Base-by-base conservation (phyloP, 306 rosid genomes). In the Argentina anserina region DNA sequence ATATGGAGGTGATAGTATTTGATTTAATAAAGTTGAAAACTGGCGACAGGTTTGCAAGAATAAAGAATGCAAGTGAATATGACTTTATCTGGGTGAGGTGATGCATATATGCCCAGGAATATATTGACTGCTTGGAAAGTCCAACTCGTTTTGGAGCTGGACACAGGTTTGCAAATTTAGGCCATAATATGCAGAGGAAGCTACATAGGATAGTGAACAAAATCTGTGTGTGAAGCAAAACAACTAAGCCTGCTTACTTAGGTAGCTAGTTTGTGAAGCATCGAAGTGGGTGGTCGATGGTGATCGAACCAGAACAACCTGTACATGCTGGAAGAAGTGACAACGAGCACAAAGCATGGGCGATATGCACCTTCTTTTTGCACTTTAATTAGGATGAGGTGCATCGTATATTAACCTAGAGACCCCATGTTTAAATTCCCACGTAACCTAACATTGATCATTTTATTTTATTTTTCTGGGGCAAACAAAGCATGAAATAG, bases 141-240 rank as follows among this genome's bases (percentile, higher is more conserved):
- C 7, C 58, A 45, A 31, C 41, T 33, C 20, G 42, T 31, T 37
- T 33, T 46, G 33, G 39, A 47, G 73, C 60, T 69, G 73, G 73
- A 69, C 43, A 69, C 61, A n/a, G 60, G 73, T 68, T 47, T 31
- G 72, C 72, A 68, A 68, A 43, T 28, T 25, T 23, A 53, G 60
- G 31, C 60, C 0, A 9, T 53, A 23, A 23, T 11, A 23, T 23
- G 31, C 31, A 1, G 15, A 53, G 64, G 64, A 58, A 58, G 64
- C 37, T 1, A n/a, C 37, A 58, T 4, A 58, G 20, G 64, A 58
- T 12, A 28, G 36, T 10, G 37, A 28, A 13, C 64, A 1, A 58
- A 1, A 13, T 58, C 2, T 11, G 3, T 26, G 37, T 58, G 64
- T 5, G 6, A 9, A 14, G 12, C 59, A 23, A 25, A 25, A 26